A percentile compares a stretch with the other conserved stretches of the same genome.
Evolutionary conservation across 2,329 filamentous ascomycete species (phyloP).

Genomic region (Aspergillus latus): DNA sequence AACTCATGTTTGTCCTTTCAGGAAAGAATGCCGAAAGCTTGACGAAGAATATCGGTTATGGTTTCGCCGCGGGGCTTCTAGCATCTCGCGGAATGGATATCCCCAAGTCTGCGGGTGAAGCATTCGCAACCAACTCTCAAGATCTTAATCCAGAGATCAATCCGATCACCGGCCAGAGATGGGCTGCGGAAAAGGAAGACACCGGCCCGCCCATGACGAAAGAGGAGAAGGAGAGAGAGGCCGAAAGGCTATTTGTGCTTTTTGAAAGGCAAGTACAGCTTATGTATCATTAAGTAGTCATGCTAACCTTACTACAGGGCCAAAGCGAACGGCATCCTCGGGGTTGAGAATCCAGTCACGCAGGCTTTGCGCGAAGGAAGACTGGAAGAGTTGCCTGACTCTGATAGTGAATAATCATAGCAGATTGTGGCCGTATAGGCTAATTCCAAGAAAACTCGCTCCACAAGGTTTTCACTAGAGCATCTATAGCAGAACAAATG

Average conservation of each 20-base stretch:
- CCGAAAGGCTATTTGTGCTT: conserved; percentile 82
- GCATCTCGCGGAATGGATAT: conserved; percentile 79
- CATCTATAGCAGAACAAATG: not conserved
- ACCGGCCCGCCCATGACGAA: conserved; percentile 74
- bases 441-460: not conserved
- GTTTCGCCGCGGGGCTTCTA: conserved; percentile 86
- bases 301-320: conserved; percentile 47
- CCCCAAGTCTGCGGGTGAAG: conserved; percentile 64
- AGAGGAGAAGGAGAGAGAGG: conserved; percentile 89
- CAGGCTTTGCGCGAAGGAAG: conserved; percentile 67
- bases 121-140: conserved; percentile 42
- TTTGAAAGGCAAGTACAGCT: conserved; percentile 69
- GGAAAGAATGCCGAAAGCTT: conserved; percentile 76
- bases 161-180: conserved; percentile 80
- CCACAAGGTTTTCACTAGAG: not conserved
- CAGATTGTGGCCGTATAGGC: not conserved
- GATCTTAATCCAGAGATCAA: conserved; percentile 56
- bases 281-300: conserved; percentile 14
- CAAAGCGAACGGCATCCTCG: conserved; percentile 71
- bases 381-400: conserved; percentile 66
- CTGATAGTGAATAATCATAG: conserved; percentile 39
- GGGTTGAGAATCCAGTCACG: conserved; percentile 76
- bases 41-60: conserved; percentile 90
- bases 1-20: conserved; percentile 83
- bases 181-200: conserved; percentile 64